These are phyloP conservation scores for Clitopilus hobsonii DNA, from an alignment of 768 basidiomycete genomes.

Conservation along the genomic window DNA sequence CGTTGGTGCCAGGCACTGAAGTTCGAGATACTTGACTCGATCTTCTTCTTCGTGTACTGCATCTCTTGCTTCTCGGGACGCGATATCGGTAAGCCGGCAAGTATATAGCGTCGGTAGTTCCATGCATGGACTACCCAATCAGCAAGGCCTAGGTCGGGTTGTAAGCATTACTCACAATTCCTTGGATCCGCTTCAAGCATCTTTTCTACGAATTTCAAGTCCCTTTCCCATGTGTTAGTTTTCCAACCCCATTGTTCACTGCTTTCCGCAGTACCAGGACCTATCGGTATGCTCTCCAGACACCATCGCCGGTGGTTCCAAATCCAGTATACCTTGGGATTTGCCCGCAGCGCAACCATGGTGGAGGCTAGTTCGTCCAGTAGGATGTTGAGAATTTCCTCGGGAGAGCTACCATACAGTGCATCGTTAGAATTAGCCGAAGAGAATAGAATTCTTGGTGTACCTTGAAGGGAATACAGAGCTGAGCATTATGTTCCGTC, in stretches of 20 bases:
- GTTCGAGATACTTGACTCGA: conserved; percentile 92
- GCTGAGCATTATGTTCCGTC: conserved; percentile 70
- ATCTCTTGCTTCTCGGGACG: conserved; percentile 65
- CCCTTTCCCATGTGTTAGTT: conserved; percentile 75
- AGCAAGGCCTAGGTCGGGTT: too few species aligned
- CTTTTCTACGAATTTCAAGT: conserved; percentile 85
- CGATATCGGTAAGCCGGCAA: conserved; percentile 61
- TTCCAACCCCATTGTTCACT: conserved; percentile 63
- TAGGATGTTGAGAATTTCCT: conserved; percentile 60
- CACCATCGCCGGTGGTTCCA: conserved; percentile 99
- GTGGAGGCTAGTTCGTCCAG: conserved; percentile 77
- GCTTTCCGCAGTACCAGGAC: conserved; percentile 47
- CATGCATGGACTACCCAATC: conserved; percentile 98
- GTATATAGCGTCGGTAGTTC: conserved; percentile 87
- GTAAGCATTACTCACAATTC: conserved; percentile 95
- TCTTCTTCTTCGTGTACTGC: conserved; percentile 83
- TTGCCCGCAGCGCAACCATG: conserved; percentile 68
- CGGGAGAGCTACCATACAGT: conserved; percentile 60
- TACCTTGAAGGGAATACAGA: conserved; percentile 71
- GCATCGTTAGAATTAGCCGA: too few species aligned
- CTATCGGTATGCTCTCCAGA: conserved; percentile 77
- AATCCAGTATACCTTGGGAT: conserved; percentile 97
- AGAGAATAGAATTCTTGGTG: conserved; percentile 9
- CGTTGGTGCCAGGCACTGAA: conserved; percentile 99
- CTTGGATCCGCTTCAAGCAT: conserved; percentile 89